Percentiles rank a stretch among this genome's conserved stretches.
Conservation (phyloP, 768 basidiomycete genomes). For the Trametes punicea region DNA sequence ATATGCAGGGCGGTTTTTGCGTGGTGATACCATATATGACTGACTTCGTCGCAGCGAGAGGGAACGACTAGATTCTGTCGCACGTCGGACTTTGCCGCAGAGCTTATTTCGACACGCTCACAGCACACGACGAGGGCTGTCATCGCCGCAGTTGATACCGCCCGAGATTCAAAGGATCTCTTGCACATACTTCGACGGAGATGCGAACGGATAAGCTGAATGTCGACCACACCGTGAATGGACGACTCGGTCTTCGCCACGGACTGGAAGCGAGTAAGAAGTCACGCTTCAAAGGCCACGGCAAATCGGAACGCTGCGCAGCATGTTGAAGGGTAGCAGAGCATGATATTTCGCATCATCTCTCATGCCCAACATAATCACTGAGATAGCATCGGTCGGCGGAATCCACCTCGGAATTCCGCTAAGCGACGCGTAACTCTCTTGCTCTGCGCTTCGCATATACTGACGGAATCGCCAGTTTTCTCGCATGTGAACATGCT, state of each 20-base stretch:
- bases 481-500: not conserved
- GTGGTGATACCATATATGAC: slow-evolving; percentile 3
- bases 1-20: not conserved
- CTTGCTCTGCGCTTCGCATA: not conserved
- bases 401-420: not conserved
- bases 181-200: not conserved
- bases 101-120: slow-evolving; percentile 6
- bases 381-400: not conserved
- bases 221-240: not conserved
- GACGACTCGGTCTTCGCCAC: not conserved
- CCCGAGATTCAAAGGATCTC: not conserved
- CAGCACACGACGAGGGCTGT: not conserved
- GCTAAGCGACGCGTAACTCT: not conserved
- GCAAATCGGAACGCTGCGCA: not conserved
- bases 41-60: not conserved
- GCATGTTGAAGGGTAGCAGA: not conserved
- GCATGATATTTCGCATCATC: not conserved
- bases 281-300: not conserved
- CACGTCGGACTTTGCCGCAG: slow-evolving; percentile 1
- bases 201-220: not conserved
- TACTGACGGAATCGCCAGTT: not conserved
- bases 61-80: not conserved
- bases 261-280: not conserved
- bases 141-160: not conserved
- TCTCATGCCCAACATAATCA: not conserved